Evolutionary conservation across 2,329 filamentous ascomycete genomes (phyloP), one percentile per base, ranked within the genome.

Genomic region (Nigrospora sphaerica): DNA sequence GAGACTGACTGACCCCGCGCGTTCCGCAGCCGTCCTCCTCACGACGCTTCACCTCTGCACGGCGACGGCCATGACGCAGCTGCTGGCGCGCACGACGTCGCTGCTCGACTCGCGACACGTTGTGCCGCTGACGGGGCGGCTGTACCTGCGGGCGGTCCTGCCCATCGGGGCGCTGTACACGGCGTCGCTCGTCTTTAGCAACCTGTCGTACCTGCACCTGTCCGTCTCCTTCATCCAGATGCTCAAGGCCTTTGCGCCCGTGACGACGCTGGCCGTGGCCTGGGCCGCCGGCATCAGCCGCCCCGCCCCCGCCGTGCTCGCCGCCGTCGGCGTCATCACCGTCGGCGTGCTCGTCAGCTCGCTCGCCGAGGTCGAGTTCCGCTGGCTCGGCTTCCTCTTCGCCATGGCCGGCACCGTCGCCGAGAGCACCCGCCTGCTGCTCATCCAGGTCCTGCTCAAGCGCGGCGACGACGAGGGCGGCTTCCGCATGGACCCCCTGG

Each of bases 401-500:
- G 88, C 93, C 69, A 64, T 85, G 46, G 84, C 77, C 49, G 88
- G 87, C 54, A 87, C 90, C 54, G 64, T 84, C 46, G 91, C 90
- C 60, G 88, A 93, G 70, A 86, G 88, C 41, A 77, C 86, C 51
- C 82, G 88, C 49, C 72, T 92, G 52, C 83, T 89, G 67, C 88
- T 93, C 85, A 87, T 92, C 44, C 85, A 93, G 70, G 81, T 85
- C 50, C 74, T 95, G 57, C 80, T 95, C 39, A 86, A 46, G 45
- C 38, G 39, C 39, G 45, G 32, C n/a, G 45, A 28, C 7, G 40
- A 81, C 62, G 83, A 78, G 31, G 77, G 86, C 45, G 86, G 88
- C 38, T 65, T 86, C 70, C 88, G 88, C 73, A 92, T 93, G 88
- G 86, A 92, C 61, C 88, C 88, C 31, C 76, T 95, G 32, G 87